Evolutionary conservation across 352 stramenopile species (phyloP).

Genomic region (Pythium periplocum): DNA sequence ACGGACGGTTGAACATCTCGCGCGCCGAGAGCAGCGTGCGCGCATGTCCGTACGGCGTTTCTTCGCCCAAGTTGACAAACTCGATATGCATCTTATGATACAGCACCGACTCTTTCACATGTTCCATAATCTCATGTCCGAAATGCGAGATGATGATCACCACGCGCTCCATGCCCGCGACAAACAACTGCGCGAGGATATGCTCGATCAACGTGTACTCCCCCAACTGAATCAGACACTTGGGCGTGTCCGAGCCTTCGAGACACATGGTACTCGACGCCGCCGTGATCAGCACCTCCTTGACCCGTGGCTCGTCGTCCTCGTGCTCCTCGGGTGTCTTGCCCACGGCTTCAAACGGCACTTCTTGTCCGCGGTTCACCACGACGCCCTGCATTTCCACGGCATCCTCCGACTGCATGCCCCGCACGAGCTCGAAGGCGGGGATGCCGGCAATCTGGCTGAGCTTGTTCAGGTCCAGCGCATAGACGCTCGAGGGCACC

Average conservation of each 20-base stretch:
- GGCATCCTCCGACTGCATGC: slow-evolving; percentile 68
- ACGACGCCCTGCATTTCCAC: slow-evolving; percentile 82
- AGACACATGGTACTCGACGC: slow-evolving; percentile 77
- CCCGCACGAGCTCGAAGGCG: slow-evolving; percentile 56
- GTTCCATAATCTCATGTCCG: slow-evolving; percentile 74
- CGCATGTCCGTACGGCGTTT: slow-evolving; percentile 68
- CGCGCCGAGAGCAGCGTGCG: slow-evolving; percentile 68
- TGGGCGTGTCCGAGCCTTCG: slow-evolving; percentile 71
- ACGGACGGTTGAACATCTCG: slow-evolving; percentile 75
- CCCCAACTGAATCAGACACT: slow-evolving; percentile 69
- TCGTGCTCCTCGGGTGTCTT: slow-evolving; percentile 26
- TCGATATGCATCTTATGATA: slow-evolving; percentile 77
- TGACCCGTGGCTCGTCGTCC: slow-evolving; percentile 29
- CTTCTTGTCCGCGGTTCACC: slow-evolving; percentile 68
- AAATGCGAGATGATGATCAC: slow-evolving; percentile 85
- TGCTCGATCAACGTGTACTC: slow-evolving; percentile 81
- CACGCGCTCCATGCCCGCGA: slow-evolving; percentile 76
- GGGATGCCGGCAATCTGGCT: slow-evolving; percentile 58
- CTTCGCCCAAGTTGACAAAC: slow-evolving; percentile 79
- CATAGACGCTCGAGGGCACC: slow-evolving; percentile 75
- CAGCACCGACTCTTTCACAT: slow-evolving; percentile 71
- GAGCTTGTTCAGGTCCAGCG: slow-evolving; percentile 62
- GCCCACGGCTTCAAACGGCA: slow-evolving; percentile 73
- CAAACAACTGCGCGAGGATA: slow-evolving; percentile 74
- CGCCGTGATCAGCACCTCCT: slow-evolving; percentile 75